A percentile compares a stretch with the other conserved stretches of the same genome.
phyloP scores from a whole-genome alignment of 1,284 basidiomycete species.

The Sanghuangporus weigelae region DNA sequence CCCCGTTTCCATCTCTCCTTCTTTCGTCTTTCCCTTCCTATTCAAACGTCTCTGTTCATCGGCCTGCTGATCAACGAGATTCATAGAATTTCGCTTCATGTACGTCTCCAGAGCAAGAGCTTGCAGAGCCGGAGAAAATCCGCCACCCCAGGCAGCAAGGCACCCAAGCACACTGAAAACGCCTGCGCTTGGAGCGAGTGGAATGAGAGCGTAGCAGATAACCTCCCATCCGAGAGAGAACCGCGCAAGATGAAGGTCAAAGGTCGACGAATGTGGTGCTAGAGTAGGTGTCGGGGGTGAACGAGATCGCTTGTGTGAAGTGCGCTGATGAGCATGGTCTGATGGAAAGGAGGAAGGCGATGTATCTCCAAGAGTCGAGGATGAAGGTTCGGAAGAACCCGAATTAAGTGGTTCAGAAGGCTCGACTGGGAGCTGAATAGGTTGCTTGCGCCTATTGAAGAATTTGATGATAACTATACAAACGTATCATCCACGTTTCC shows the following conservation, averaged over 20 bases:
- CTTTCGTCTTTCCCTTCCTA: neutral
- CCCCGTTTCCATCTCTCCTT: slow-evolving; percentile 41
- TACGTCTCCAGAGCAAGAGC: slow-evolving; percentile 64
- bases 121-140: slow-evolving; percentile 60
- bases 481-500: neutral
- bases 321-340: neutral
- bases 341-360: neutral
- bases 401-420: slow-evolving; percentile 29
- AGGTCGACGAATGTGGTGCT: slow-evolving; percentile 33
- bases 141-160: slow-evolving; percentile 47
- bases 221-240: slow-evolving; percentile 55
- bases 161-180: slow-evolving; percentile 46
- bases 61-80: neutral
- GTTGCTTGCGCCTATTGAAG: slow-evolving; percentile 36
- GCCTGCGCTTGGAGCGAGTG: slow-evolving; percentile 34
- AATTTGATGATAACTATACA: slow-evolving; percentile 48
- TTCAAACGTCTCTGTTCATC: neutral
- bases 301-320: neutral
- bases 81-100: slow-evolving; percentile 23
- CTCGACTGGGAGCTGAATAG: slow-evolving; percentile 31
- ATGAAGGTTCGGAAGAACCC: slow-evolving; percentile 18
- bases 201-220: slow-evolving; percentile 47
- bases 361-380: neutral
- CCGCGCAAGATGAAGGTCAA: slow-evolving; percentile 62
- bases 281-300: neutral